These are phyloP conservation scores for Micractinium sp. DNA, from an alignment of 139 green algal species.

Conservation along the genomic window DNA sequence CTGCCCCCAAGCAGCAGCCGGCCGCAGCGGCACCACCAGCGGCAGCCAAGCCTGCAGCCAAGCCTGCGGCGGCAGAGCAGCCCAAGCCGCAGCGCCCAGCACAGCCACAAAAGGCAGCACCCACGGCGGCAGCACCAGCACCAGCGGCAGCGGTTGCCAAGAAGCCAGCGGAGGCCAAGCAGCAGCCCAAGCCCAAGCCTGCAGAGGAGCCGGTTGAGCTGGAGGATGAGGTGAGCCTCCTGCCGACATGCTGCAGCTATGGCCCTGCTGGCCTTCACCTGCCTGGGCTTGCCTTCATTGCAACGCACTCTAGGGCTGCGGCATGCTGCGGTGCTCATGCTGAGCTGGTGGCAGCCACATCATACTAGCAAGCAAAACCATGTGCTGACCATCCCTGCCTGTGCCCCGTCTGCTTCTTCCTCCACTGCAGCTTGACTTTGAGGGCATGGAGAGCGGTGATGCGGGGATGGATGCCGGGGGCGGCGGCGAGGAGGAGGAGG, in stretches of 20 bases:
- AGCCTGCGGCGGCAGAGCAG: neutral
- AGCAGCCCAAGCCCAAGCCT: constrained; percentile 1
- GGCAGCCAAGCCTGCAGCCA: neutral
- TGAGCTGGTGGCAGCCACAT: neutral
- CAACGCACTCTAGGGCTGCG: no score
- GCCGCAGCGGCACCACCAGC: neutral
- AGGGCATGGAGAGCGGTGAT: constrained; percentile 16
- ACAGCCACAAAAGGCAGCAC: neutral
- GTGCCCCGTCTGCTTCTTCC: neutral
- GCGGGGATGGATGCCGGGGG: neutral
- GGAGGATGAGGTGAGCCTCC: neutral
- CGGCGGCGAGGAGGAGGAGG: constrained; percentile 7
- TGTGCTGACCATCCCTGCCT: neutral
- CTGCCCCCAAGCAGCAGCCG: neutral
- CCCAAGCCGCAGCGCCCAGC: neutral
- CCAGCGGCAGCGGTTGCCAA: neutral
- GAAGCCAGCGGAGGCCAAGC: neutral
- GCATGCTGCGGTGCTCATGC: neutral
- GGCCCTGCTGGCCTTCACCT: neutral
- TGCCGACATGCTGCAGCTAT: neutral
- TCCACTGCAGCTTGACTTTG: constrained; percentile 10
- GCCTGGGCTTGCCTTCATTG: neutral
- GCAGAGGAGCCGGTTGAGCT: neutral
- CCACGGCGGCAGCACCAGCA: neutral
- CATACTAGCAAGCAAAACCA: no score